Evolutionary conservation across 805 yeast species (phyloP), one percentile per base, ranked within the genome.

Genomic region (Ogataea paradorogensis): DNA sequence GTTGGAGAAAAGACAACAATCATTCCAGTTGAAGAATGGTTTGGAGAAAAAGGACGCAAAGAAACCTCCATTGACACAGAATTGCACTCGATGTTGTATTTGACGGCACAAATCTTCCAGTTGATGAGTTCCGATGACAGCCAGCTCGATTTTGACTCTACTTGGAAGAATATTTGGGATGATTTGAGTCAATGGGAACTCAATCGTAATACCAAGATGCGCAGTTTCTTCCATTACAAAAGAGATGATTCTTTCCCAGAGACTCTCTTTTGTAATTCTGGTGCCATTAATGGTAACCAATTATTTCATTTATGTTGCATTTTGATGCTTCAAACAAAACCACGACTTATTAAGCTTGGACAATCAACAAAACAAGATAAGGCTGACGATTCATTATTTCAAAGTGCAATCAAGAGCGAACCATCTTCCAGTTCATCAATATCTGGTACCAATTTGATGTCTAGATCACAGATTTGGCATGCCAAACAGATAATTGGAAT

Each of bases 221-320:
- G 59, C 30, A 59, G 69, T 2, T 44, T 66, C 14, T 38, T 59
- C 61, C 60, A 40, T 15, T 46, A 38, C 32, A 54, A 51, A 27
- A 40, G 48, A 30, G 51, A 49, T 3, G 50, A 54, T 11, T 69
- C 71, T n/a, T 69, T 69, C 34, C 71, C 73, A 1, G 63, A 63
- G 30, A 46, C 65, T 5, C 44, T 68, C 4, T 67, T 58, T 31
- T 55, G 63, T 15, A 67, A 66, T 39, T 64, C 69, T 1, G 65
- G 69, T 1, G 69, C 73, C 1, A 63, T 67, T 6, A 65, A 68
- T 7, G 59, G 69, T 3, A 65, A 64, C 44, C 72, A 68, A 35
- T 40, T 68, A 38, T 67, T 61, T 41, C 73, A 68, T 42, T 64
- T 61, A 66, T 65, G 70, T 2, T 56, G 65, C 30, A 69, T 69